Conservation (phyloP, 2,329 filamentous ascomycete species). For the Dactylellina leptospora region DNA sequence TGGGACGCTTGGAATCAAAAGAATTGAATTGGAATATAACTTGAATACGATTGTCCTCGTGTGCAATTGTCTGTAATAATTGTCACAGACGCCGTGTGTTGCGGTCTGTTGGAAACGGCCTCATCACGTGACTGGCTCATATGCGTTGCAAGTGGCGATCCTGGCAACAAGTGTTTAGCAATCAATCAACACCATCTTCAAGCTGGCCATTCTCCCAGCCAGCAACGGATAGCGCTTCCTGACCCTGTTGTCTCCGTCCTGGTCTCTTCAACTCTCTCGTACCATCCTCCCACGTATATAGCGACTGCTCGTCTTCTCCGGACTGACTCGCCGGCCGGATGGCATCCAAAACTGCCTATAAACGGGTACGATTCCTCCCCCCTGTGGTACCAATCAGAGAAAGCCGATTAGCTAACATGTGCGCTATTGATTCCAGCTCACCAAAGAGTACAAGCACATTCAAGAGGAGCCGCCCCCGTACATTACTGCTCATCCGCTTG, state of each 20-base stretch:
- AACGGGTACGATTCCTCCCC: slow-evolving; percentile 52
- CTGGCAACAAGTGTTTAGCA: slow-evolving; percentile 18
- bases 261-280: no score
- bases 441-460: slow-evolving; percentile 72
- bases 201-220: neutral
- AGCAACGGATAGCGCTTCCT: no score
- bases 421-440: slow-evolving; percentile 62
- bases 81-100: slow-evolving; percentile 5
- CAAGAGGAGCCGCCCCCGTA: slow-evolving; percentile 83
- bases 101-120: neutral
- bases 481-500: slow-evolving; percentile 87
- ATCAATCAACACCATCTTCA: slow-evolving; percentile 18
- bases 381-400: slow-evolving; percentile 32
- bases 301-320: no score
- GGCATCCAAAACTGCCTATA: slow-evolving; percentile 57
- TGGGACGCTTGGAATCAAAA: no score
- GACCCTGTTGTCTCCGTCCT: no score
- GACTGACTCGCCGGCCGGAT: slow-evolving; percentile 36
- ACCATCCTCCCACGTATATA: no score
- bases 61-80: no score
- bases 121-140: slow-evolving; percentile 6
- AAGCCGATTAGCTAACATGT: slow-evolving; percentile 23
- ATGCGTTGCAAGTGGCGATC: slow-evolving; percentile 7
- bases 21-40: no score
- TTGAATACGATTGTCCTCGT: no score